Evolutionary conservation across 331 rosid species (phyloP).

Genomic region (Quercus lobata): DNA sequence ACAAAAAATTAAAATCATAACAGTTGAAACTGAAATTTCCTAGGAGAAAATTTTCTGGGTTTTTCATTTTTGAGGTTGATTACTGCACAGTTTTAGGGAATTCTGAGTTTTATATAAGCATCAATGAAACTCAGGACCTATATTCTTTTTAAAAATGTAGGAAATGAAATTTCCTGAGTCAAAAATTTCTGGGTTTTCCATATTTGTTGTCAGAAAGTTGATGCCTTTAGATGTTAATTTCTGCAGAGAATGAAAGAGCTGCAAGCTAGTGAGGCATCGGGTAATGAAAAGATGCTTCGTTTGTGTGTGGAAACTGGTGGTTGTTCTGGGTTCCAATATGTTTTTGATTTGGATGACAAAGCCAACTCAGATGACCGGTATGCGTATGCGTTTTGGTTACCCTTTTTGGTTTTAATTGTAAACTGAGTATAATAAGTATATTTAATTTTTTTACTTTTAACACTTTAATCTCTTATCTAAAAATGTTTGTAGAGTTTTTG

Average conservation of each 20-base stretch:
- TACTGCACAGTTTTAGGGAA: constrained; percentile 34
- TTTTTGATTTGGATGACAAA: constrained; percentile 68
- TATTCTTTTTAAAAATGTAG: too few species aligned
- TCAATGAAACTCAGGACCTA: background rate
- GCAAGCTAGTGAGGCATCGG: constrained; percentile 46
- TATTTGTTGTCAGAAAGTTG: background rate
- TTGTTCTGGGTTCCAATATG: constrained; percentile 94
- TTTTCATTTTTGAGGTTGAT: background rate
- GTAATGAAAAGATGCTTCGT: constrained; percentile 63
- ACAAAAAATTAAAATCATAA: background rate
- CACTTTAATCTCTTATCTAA: constrained; percentile 8
- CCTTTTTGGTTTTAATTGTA: background rate
- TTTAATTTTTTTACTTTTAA: background rate
- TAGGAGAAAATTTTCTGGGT: background rate
- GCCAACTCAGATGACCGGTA: constrained; percentile 74
- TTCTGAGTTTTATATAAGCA: background rate
- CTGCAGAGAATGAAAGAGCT: constrained; percentile 77
- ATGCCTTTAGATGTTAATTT: background rate
- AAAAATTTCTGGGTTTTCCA: background rate
- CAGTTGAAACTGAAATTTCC: too few species aligned
- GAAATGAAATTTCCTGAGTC: too few species aligned
- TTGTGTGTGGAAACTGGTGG: constrained; percentile 94
- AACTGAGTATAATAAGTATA: background rate
- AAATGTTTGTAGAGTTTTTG: constrained; percentile 55
- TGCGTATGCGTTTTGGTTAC: background rate